These are phyloP conservation scores for Ganoderma sinense DNA, from an alignment of 1,284 basidiomycete genomes.

Conservation along the genomic window DNA sequence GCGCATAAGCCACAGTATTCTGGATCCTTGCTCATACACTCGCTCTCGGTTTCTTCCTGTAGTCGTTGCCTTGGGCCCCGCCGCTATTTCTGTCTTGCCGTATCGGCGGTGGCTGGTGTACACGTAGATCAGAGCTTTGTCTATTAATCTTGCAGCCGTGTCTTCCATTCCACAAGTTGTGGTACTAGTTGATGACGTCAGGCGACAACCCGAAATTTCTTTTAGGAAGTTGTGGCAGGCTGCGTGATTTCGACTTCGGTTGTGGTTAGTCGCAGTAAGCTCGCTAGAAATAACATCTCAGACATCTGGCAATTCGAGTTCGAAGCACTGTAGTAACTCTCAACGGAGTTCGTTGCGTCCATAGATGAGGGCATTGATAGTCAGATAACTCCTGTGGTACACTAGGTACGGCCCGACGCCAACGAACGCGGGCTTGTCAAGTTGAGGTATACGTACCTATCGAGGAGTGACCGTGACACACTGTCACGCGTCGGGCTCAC, in stretches of 20 bases:
- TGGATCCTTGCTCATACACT: slow-evolving; percentile 7
- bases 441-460: too few relatives aligned
- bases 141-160: slow-evolving; percentile 21
- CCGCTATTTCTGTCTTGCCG: slow-evolving; percentile 19
- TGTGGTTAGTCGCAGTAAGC: background rate
- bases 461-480: too few relatives aligned
- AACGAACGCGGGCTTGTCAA: too few relatives aligned
- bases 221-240: background rate
- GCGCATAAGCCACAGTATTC: background rate
- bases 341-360: too few relatives aligned
- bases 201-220: background rate
- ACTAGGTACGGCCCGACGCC: too few relatives aligned
- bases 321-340: background rate
- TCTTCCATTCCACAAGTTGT: background rate
- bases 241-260: background rate
- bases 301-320: too few relatives aligned
- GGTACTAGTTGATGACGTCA: background rate
- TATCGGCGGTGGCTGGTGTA: slow-evolving; percentile 25
- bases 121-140: slow-evolving; percentile 23
- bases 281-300: background rate
- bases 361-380: too few relatives aligned
- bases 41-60: slow-evolving; percentile 15
- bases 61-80: slow-evolving; percentile 15
- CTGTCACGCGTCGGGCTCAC: too few relatives aligned
- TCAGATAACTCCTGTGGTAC: too few relatives aligned